Evolutionary conservation across 2,329 filamentous ascomycete species (phyloP).

Genomic region (Trichoderma asperellum): DNA sequence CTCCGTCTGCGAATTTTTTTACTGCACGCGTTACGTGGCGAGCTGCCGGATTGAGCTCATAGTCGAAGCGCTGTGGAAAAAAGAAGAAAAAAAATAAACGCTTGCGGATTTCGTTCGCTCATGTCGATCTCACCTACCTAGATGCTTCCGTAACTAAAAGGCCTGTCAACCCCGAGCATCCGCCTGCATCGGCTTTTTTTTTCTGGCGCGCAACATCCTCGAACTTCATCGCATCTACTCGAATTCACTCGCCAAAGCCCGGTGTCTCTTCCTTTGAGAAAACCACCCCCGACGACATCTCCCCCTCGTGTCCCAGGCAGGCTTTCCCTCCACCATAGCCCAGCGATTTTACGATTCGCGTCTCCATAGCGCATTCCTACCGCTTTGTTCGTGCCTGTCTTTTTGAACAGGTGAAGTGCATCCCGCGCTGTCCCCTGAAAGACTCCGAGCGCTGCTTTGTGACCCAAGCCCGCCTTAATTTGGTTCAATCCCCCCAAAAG

Average conservation of each 20-base stretch:
- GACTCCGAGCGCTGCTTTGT: neutral
- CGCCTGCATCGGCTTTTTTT: slow-evolving; percentile 11
- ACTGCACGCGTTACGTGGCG: slow-evolving; percentile 11
- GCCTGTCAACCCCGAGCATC: slow-evolving; percentile 1
- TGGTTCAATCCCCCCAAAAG: neutral
- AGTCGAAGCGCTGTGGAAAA: slow-evolving; percentile 11
- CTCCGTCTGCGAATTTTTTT: neutral
- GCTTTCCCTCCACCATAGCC: slow-evolving; percentile 3
- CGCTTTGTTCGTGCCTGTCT: neutral
- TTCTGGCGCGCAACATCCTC: slow-evolving; percentile 1
- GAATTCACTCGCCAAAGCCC: neutral
- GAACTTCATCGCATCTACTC: neutral
- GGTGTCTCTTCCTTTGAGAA: neutral
- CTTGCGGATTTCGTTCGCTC: slow-evolving; percentile 12
- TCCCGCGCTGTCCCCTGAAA: slow-evolving; percentile 20
- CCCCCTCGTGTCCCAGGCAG: neutral
- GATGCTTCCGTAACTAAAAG: slow-evolving; percentile 23
- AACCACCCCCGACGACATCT: neutral
- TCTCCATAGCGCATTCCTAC: slow-evolving; percentile 19
- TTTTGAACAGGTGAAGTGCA: slow-evolving; percentile 9
- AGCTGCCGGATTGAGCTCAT: slow-evolving; percentile 10
- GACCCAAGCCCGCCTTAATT: neutral
- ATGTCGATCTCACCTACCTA: slow-evolving; percentile 21
- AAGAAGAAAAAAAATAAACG: neutral
- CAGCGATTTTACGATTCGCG: slow-evolving; percentile 9